Evolutionary conservation across 257 asterid genomes (phyloP), one percentile per base, ranked within the genome.

Genomic region (Solanum pennellii): DNA sequence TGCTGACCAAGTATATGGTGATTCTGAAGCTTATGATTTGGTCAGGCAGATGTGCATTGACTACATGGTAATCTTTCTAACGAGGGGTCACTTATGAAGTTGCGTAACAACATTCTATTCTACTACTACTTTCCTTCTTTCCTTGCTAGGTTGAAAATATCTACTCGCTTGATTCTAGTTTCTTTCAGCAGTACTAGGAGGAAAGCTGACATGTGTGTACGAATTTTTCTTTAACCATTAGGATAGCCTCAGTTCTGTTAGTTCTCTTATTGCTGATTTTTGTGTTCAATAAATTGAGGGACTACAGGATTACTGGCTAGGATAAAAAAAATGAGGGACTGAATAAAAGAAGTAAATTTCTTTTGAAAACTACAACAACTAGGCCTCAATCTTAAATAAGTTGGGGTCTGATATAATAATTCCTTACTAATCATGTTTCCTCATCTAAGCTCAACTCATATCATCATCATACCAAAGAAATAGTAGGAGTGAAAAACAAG

Each of bases 21-120:
- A 97, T 90, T 95, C 99, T 85, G 98, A 96, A 86, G 84, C 86
- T 80, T 95, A 92, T 91, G 98, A 94, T 92, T 89, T 93, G 97
- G 98, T 92, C 89, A 95, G 99, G 92, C 99, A 97, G 95, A 92
- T 97, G 98, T 97, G 98, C 96, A 95, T 97, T 72, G 99, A 97
- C 89, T 97, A 97, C 92, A 95, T 97, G 99, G 99, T 97, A 97
- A 29, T 91, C 47, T 80, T 80, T 80, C 85, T 80, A 80, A 39
- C 12, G 14, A 80, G 85, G 29, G 5, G 68, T 47, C 44, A 29
- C 27, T 80, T 52, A 9, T 80, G 85, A 45, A 47, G 68, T 79
- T n/a, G 31, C 29, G n/a, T 76, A 44, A 15, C 65, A 25, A 45
- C 35, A 79, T 45, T 76, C 47, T 35, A 80, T 29, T 80, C 20